Percentiles rank a stretch among this genome's conserved stretches.
These are phyloP conservation scores for Eucalyptus guilfoylei DNA, from an alignment of 345 rosid genomes.

Conservation along the genomic window DNA sequence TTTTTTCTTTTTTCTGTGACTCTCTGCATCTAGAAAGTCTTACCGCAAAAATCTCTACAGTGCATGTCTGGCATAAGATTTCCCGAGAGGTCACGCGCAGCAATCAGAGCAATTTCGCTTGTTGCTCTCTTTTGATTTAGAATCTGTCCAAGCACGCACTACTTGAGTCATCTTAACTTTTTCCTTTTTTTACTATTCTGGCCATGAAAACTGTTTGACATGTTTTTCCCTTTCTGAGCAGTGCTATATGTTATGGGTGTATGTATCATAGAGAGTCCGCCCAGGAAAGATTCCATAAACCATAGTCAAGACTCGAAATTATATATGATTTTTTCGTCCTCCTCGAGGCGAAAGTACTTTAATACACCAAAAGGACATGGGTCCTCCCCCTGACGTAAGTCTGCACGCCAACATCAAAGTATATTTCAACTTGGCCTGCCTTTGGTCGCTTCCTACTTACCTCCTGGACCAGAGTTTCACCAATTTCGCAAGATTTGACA, in stretches of 20 bases:
- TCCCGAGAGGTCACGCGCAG: neutral
- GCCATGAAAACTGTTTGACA: neutral
- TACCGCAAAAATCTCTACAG: neutral
- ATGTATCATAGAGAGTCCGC: neutral
- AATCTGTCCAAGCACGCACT: neutral
- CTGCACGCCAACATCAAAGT: neutral
- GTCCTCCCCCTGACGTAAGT: neutral
- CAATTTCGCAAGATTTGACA: neutral
- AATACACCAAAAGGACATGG: neutral
- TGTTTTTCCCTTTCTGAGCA: neutral
- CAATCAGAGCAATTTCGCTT: neutral
- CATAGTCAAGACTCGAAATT: neutral
- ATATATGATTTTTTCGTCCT: neutral
- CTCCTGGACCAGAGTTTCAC: neutral
- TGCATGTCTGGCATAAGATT: neutral
- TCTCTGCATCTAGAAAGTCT: neutral
- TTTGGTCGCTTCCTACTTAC: neutral
- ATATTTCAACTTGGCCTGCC: neutral
- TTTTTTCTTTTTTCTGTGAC: neutral
- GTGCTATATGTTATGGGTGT: neutral
- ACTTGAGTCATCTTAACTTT: neutral
- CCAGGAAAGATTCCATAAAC: neutral
- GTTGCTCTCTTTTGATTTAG: neutral
- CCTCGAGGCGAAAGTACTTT: neutral
- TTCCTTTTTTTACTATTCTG: neutral